phyloP scores from a whole-genome alignment of 148 eudicot genomes.

The Rhododendron ferrugineum region DNA sequence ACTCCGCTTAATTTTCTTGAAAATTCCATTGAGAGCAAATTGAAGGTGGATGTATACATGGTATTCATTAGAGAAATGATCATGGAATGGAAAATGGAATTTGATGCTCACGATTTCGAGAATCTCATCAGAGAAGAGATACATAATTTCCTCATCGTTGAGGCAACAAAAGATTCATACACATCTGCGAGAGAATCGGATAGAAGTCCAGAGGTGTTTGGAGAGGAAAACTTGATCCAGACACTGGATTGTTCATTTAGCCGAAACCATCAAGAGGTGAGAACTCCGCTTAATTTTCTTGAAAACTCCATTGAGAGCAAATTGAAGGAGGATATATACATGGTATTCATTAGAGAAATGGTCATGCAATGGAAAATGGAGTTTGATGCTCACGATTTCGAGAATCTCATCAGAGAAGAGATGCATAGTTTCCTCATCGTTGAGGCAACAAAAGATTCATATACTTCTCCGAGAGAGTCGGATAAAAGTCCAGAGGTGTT shows the following conservation, averaged over 20 bases:
- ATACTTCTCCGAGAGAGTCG: neutral
- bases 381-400: constrained; percentile 20
- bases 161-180: constrained; percentile 21
- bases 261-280: neutral
- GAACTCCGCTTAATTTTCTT: neutral
- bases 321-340: constrained; percentile 26
- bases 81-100: constrained; percentile 16
- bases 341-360: constrained; percentile 29
- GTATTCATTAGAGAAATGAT: constrained; percentile 29
- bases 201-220: neutral
- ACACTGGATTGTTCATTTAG: constrained; percentile 21
- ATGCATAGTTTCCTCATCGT: constrained; percentile 17
- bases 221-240: constrained; percentile 20
- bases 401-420: constrained; percentile 27
- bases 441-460: constrained; percentile 24
- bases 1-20: neutral
- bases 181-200: neutral
- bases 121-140: constrained; percentile 27
- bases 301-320: constrained; percentile 3
- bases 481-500: neutral
- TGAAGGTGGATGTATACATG: constrained; percentile 28
- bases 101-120: constrained; percentile 24
- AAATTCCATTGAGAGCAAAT: constrained; percentile 2
- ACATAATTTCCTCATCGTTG: constrained; percentile 14
- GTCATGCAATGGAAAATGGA: constrained; percentile 15